Evolutionary conservation across 2,329 filamentous ascomycete genomes (phyloP).

Genomic region (Aspergillus terreus): DNA sequence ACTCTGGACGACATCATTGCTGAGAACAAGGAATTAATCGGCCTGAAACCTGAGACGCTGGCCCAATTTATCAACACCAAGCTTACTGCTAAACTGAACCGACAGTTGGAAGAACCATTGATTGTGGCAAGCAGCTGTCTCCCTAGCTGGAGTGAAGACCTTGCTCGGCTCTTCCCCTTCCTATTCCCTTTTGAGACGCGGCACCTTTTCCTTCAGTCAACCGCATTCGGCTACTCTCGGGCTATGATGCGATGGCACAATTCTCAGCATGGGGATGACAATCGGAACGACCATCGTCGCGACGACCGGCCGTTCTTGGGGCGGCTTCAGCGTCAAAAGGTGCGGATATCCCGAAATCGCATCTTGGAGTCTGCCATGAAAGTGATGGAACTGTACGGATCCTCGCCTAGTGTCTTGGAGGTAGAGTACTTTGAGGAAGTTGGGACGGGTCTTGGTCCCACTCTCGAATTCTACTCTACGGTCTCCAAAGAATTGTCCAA

Average conservation of each 20-base stretch:
- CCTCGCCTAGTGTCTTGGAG: slow-evolving; percentile 92
- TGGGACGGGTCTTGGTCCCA: slow-evolving; percentile 90
- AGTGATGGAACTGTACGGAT: slow-evolving; percentile 97
- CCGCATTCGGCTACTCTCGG: slow-evolving; percentile 93
- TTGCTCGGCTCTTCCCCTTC: slow-evolving; percentile 91
- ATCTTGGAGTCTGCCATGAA: slow-evolving; percentile 96
- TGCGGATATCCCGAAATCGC: slow-evolving; percentile 91
- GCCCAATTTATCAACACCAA: slow-evolving; percentile 98
- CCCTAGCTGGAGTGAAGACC: slow-evolving; percentile 91
- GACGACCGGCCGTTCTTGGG: slow-evolving; percentile 91
- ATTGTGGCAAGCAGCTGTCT: slow-evolving; percentile 97
- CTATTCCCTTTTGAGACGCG: slow-evolving; percentile 97
- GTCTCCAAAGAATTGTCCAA: slow-evolving; percentile 97
- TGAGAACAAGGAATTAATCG: slow-evolving; percentile 67
- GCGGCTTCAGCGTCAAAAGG: slow-evolving; percentile 89
- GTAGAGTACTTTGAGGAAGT: slow-evolving; percentile 99
- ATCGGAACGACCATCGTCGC: slow-evolving; percentile 72
- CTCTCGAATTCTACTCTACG: slow-evolving; percentile 95
- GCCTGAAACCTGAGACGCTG: slow-evolving; percentile 74
- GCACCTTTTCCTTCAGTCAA: slow-evolving; percentile 94
- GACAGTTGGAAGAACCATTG: slow-evolving; percentile 91
- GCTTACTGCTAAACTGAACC: slow-evolving; percentile 93
- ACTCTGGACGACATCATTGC: slow-evolving; percentile 88
- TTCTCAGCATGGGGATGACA: slow-evolving; percentile 75
- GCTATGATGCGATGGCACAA: slow-evolving; percentile 99